Percentiles rank a stretch among this genome's conserved stretches.
phyloP scores from a whole-genome alignment of 345 rosid species.

The Heritiera littoralis region DNA sequence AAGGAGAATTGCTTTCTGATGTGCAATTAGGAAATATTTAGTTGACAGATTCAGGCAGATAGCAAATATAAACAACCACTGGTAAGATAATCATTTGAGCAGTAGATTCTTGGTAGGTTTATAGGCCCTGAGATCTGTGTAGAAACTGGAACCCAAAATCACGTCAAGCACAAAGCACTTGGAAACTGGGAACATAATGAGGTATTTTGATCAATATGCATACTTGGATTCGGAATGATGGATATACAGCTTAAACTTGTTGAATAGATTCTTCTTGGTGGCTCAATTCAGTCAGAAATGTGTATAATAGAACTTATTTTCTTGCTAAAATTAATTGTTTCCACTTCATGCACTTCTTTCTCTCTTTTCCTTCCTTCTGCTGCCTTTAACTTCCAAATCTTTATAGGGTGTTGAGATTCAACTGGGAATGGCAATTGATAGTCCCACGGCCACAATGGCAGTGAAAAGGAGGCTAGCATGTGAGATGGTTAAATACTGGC shows the following conservation, averaged over 20 bases:
- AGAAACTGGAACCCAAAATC: background rate
- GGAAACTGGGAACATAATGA: background rate
- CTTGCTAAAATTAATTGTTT: background rate
- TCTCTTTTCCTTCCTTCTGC: background rate
- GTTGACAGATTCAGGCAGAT: background rate
- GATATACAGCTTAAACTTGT: background rate
- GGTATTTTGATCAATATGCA: background rate
- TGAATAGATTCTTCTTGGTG: background rate
- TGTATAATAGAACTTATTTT: background rate
- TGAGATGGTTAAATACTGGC: constrained; percentile 71
- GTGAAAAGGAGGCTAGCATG: constrained; percentile 74
- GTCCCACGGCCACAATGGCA: constrained; percentile 61
- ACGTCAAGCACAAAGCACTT: background rate
- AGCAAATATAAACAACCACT: background rate
- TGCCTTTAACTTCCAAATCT: background rate
- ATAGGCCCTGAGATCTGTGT: background rate
- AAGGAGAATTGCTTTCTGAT: background rate
- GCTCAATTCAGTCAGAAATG: background rate
- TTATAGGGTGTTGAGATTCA: constrained; percentile 60
- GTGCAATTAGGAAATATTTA: background rate
- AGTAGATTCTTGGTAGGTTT: background rate
- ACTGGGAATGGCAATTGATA: constrained; percentile 66
- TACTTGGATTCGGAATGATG: background rate
- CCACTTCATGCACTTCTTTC: background rate
- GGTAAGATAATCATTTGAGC: background rate